Percentiles rank a stretch among this genome's conserved stretches.
Conservation (phyloP, 441 rosid species). For the Croton laevigatus region DNA sequence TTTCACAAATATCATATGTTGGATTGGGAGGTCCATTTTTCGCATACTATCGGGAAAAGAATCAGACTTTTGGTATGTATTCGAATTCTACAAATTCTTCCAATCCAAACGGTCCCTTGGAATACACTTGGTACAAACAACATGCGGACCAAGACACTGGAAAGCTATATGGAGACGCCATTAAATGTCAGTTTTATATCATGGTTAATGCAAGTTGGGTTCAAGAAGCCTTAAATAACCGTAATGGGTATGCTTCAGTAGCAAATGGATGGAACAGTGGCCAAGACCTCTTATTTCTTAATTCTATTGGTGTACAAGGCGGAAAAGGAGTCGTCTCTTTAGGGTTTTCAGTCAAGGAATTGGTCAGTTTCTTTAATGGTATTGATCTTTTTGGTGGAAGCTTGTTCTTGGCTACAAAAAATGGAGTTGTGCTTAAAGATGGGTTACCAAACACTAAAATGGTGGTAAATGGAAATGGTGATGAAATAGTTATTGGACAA, state of each 20-base stretch:
- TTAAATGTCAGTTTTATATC: slow-evolving; percentile 16
- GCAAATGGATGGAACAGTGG: slow-evolving; percentile 36
- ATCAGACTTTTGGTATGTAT: slow-evolving; percentile 38
- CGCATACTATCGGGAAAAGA: slow-evolving; percentile 37
- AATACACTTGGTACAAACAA: slow-evolving; percentile 52
- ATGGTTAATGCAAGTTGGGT: slow-evolving; percentile 38
- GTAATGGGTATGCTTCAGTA: slow-evolving; percentile 37
- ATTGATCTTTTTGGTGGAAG: slow-evolving; percentile 44
- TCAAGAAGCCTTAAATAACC: slow-evolving; percentile 31
- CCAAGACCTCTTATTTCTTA: slow-evolving; percentile 37
- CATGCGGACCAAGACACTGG: slow-evolving; percentile 44
- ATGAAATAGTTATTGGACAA: slow-evolving; percentile 13
- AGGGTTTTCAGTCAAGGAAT: slow-evolving; percentile 44
- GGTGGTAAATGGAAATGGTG: slow-evolving; percentile 16
- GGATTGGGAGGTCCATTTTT: slow-evolving; percentile 49
- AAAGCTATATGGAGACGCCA: slow-evolving; percentile 36
- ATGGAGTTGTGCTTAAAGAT: slow-evolving; percentile 35
- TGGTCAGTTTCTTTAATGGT: slow-evolving; percentile 27
- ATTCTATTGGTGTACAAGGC: slow-evolving; percentile 25
- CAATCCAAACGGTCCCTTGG: background rate
- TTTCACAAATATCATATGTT: slow-evolving; percentile 57
- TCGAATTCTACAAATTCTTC: slow-evolving; percentile 34
- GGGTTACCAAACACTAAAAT: slow-evolving; percentile 34
- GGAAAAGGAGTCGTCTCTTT: slow-evolving; percentile 41
- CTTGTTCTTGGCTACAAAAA: slow-evolving; percentile 44